phyloP scores from a whole-genome alignment of 2,329 filamentous ascomycete genomes.

The Microsporum audouinii region DNA sequence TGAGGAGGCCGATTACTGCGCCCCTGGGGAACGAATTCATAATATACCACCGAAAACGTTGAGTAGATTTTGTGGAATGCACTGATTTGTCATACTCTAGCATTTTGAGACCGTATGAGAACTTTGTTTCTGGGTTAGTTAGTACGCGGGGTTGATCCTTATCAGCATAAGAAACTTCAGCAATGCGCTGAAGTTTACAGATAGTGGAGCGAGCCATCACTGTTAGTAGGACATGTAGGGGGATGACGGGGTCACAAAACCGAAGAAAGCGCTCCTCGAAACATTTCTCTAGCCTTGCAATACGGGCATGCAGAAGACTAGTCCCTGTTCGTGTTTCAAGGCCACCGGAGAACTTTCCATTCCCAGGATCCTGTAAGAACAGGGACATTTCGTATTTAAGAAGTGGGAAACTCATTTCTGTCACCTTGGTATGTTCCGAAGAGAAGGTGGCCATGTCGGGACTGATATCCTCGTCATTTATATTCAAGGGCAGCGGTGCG shows the following conservation, averaged over 20 bases:
- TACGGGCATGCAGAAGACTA: constrained; percentile 13
- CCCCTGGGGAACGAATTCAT: neutral
- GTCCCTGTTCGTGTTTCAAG: constrained; percentile 10
- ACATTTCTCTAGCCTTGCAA: constrained; percentile 20
- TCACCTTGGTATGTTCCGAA: constrained; percentile 22
- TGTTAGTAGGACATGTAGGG: constrained; percentile 20
- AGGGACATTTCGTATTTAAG: constrained; percentile 19
- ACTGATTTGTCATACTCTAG: neutral
- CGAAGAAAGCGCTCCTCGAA: constrained; percentile 25
- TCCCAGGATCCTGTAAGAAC: constrained; percentile 20
- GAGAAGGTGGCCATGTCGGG: constrained; percentile 29
- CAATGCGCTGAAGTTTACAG: neutral
- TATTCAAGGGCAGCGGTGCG: constrained; percentile 27
- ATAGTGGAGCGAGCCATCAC: neutral
- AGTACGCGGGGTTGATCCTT: neutral
- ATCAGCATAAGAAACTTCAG: neutral
- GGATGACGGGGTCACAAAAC: constrained; percentile 26
- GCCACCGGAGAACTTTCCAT: constrained; percentile 33
- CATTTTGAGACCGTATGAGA: neutral
- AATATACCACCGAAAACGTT: neutral
- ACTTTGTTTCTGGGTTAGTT: neutral
- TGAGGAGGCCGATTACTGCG: neutral
- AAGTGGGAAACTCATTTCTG: constrained; percentile 35
- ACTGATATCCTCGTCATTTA: constrained; percentile 33
- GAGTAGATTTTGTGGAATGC: neutral